Evolutionary conservation across 2,329 filamentous ascomycete genomes (phyloP).

Genomic region (Xylogone sp.): DNA sequence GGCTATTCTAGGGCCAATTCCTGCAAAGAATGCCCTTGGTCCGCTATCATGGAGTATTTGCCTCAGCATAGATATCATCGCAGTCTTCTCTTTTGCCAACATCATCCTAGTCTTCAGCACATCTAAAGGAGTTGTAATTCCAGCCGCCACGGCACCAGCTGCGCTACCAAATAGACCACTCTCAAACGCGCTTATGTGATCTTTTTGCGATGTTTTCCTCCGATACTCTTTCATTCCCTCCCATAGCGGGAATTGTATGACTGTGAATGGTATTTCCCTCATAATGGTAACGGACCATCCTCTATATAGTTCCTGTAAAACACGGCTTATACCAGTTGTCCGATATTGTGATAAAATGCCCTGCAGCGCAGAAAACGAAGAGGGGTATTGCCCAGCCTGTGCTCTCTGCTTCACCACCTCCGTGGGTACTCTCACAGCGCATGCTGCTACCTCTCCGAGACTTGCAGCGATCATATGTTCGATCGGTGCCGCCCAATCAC

Average conservation of each 20-base stretch:
- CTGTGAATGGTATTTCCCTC: slow-evolving; percentile 94
- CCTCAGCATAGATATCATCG: slow-evolving; percentile 54
- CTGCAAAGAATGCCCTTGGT: slow-evolving; percentile 67
- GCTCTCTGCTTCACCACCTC: slow-evolving; percentile 97
- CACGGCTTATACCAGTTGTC: slow-evolving; percentile 44
- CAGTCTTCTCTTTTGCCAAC: slow-evolving; percentile 69
- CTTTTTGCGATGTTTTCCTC: slow-evolving; percentile 36
- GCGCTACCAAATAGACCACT: slow-evolving; percentile 82
- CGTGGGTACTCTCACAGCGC: slow-evolving; percentile 86
- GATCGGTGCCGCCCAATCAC: slow-evolving; percentile 29
- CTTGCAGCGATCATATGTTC: slow-evolving; percentile 83
- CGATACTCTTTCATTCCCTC: slow-evolving; percentile 81
- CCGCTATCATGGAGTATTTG: slow-evolving; percentile 64
- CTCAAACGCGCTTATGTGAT: slow-evolving; percentile 65
- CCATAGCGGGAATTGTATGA: slow-evolving; percentile 97
- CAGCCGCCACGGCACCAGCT: slow-evolving; percentile 82
- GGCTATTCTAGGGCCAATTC: slow-evolving; percentile 75
- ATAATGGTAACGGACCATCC: slow-evolving; percentile 92
- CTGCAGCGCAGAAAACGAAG: slow-evolving; percentile 61
- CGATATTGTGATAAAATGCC: slow-evolving; percentile 58
- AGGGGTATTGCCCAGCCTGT: slow-evolving; percentile 79
- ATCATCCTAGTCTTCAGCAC: slow-evolving; percentile 97
- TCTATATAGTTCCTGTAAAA: slow-evolving; percentile 83
- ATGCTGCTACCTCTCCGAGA: slow-evolving; percentile 86
- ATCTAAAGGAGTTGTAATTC: slow-evolving; percentile 86